phyloP scores from a whole-genome alignment of 208 protist species.

The Eutreptiella sp. region DNA sequence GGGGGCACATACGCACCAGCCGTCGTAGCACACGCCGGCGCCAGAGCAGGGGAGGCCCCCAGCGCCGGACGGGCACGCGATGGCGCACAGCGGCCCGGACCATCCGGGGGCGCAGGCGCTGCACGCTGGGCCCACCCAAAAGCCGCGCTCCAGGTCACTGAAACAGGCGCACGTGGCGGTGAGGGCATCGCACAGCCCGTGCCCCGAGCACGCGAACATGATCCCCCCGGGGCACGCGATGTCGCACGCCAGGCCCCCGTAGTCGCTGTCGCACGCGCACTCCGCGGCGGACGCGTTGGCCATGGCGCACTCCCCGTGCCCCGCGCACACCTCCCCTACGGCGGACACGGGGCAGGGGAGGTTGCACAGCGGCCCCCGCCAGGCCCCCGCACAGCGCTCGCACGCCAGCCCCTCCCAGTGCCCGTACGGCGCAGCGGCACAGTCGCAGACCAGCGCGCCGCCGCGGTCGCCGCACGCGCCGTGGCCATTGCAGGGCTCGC shows the following conservation, averaged over 20 bases:
- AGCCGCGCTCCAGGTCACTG: background rate
- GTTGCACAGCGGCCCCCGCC: conserved; percentile 4
- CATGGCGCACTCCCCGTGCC: conserved; percentile 14
- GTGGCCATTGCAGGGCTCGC: background rate
- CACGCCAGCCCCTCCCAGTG: conserved; percentile 16
- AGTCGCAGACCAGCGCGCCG: conserved; percentile 35
- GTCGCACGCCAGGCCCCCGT: conserved; percentile 5
- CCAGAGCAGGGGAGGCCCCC: background rate
- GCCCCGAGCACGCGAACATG: conserved; percentile 18
- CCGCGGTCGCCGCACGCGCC: conserved; percentile 9
- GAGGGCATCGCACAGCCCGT: conserved; percentile 5
- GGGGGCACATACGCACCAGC: conserved; percentile 29
- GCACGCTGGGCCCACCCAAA: background rate
- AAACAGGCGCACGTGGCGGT: conserved; percentile 12
- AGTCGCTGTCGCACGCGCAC: conserved; percentile 16
- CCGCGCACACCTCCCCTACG: background rate
- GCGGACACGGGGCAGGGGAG: background rate
- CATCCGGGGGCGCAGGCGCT: background rate
- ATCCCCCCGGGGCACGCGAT: conserved; percentile 20
- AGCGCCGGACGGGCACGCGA: conserved; percentile 8
- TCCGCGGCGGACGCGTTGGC: conserved; percentile 1
- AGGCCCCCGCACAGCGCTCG: conserved; percentile 4
- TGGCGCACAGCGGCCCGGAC: conserved; percentile 15
- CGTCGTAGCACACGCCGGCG: conserved; percentile 16
- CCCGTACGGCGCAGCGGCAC: conserved; percentile 13